These are phyloP conservation scores for Solanum hybrid DNA, from an alignment of 305 asterid species.

Conservation along the genomic window DNA sequence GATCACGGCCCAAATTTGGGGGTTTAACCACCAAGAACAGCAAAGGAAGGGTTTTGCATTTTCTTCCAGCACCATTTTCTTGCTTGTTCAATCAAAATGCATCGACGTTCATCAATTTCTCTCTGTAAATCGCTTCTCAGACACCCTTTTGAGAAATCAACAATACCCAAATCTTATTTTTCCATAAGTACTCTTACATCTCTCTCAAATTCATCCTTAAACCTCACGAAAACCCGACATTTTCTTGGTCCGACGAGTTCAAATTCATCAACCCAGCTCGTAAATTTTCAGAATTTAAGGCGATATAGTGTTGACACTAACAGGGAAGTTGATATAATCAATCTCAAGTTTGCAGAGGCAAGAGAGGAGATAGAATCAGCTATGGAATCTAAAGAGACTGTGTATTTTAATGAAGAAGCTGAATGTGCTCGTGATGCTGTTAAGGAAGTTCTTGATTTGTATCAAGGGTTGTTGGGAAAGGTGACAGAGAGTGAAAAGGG, in stretches of 20 bases:
- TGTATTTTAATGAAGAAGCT: constrained; percentile 90
- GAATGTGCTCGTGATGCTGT: constrained; percentile 91
- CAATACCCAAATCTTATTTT: constrained; percentile 25
- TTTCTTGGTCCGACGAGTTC: constrained; percentile 14
- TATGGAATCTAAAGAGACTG: constrained; percentile 88
- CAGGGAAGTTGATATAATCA: constrained; percentile 67
- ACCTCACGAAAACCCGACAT: constrained; percentile 14
- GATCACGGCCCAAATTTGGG: not conserved
- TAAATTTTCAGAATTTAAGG: constrained; percentile 21
- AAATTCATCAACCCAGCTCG: constrained; percentile 21
- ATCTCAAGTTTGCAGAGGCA: constrained; percentile 92
- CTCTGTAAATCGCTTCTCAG: constrained; percentile 28
- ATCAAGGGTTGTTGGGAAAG: constrained; percentile 42
- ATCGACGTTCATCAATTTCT: constrained; percentile 33
- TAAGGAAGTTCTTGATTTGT: constrained; percentile 60
- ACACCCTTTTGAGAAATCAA: constrained; percentile 21
- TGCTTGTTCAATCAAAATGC: constrained; percentile 32
- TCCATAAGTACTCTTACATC: constrained; percentile 7
- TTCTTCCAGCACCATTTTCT: not conserved
- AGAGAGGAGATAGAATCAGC: constrained; percentile 97
- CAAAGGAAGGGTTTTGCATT: not conserved
- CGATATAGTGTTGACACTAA: constrained; percentile 50
- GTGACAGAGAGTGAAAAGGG: constrained; percentile 54
- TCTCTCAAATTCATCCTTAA: constrained; percentile 12
- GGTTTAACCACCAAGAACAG: not conserved